These are phyloP conservation scores for Sporisorium exsertum DNA, from an alignment of 1,284 basidiomycete species.

Conservation along the genomic window DNA sequence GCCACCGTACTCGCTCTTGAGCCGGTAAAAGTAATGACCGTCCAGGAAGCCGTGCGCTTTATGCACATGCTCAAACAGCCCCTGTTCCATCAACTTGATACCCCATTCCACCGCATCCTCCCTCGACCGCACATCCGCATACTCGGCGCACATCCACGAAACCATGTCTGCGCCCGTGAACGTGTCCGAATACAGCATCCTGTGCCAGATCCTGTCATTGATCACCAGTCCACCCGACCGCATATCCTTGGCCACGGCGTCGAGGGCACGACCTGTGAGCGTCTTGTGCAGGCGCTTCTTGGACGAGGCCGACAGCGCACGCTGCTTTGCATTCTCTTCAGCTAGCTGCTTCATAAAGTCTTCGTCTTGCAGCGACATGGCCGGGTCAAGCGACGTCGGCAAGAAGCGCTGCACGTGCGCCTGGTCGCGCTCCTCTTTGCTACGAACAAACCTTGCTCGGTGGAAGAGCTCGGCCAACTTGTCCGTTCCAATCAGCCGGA, in stretches of 20 bases:
- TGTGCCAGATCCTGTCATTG: conserved; percentile 66
- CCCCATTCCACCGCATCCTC: conserved; percentile 65
- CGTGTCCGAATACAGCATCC: conserved; percentile 62
- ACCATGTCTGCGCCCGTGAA: conserved; percentile 67
- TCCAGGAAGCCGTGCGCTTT: conserved; percentile 65
- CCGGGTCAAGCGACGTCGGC: conserved; percentile 67
- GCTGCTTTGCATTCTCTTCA: conserved; percentile 50
- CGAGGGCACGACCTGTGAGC: conserved; percentile 32
- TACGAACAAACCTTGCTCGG: conserved; percentile 50
- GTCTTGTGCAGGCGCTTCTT: conserved; percentile 47
- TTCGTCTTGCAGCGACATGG: conserved; percentile 61
- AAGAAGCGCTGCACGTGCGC: conserved; percentile 59
- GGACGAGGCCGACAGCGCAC: conserved; percentile 29
- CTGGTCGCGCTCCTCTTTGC: conserved; percentile 39
- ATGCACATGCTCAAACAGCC: conserved; percentile 65
- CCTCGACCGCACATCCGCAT: conserved; percentile 57
- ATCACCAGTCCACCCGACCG: conserved; percentile 57
- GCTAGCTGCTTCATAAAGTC: conserved; percentile 63
- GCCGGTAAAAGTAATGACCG: conserved; percentile 67
- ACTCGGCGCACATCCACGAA: conserved; percentile 64
- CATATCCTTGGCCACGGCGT: conserved; percentile 61
- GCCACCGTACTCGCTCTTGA: conserved; percentile 46
- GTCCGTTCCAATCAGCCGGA: conserved; percentile 87
- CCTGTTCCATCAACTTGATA: conserved; percentile 53
- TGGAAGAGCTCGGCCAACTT: conserved; percentile 87